Base-by-base conservation (phyloP, 257 asterid species). In the Rubia yunnanensis region DNA sequence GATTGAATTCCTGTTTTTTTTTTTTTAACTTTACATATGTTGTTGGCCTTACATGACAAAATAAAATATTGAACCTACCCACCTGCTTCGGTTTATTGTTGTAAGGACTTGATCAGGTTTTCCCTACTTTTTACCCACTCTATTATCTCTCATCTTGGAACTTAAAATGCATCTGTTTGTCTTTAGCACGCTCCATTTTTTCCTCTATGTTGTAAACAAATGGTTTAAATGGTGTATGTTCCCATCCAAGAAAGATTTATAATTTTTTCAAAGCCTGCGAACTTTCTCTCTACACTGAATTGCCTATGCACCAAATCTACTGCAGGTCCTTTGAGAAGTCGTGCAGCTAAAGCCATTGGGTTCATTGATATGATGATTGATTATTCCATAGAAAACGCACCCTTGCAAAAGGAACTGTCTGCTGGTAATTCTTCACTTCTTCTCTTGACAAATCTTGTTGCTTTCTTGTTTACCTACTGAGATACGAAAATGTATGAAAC, bases 311-410 rank as follows among this genome's bases (percentile, higher is more conserved):
- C 64, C 50, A 49, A 20, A 39, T 8, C 13, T 58, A 41, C 30
- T 73, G 77, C 85, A 92, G 99, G 99, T 59, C 99, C 97, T 22
- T 67, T 92, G 58, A 80, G 99, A 79, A 92, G 99, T 73, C 97
- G 99, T 48, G 99, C 99, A 60, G 99, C 99, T n/a, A 94, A 94
- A 82, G 99, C 99, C 69, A 94, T 94, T 38, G 99, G 97, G 31
- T 94, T 94, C 73, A 90, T 94, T 52, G 99, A 94, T 77, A 90
- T 88, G 97, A 90, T 94, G 97, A 94, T 94, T 31, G 87, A 94
- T 79, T 94, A 94, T 70, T 89, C 99, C 1, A 50, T 74, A 70
- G 95, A 89, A 82, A 94, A 94, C 63, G 88, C 99, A 3, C 99
- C 99, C 52, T 65, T 86, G 88, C 97, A 90, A 72, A 94, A 94